Evolutionary conservation across 345 rosid species (phyloP).

Genomic region (Cardiospermum halicacabum): DNA sequence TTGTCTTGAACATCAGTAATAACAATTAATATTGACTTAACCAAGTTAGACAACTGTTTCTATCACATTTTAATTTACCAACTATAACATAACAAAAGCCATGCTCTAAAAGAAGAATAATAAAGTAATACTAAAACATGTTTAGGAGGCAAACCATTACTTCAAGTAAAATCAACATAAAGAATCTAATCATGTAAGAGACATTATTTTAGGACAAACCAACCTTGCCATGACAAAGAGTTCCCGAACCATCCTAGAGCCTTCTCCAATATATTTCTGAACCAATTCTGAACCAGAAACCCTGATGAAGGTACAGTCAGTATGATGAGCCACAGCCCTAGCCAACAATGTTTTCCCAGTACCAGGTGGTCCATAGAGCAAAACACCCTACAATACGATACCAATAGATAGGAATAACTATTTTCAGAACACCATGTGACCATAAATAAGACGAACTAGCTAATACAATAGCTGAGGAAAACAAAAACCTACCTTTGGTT

Average conservation of each 20-base stretch:
- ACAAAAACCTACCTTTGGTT: slow-evolving; percentile 80
- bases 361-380: slow-evolving; percentile 98
- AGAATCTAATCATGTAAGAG: not conserved
- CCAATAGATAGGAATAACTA: slow-evolving; percentile 3
- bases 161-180: not conserved
- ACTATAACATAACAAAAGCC: not conserved
- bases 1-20: too few species aligned
- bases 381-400: slow-evolving; percentile 60
- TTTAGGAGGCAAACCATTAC: not conserved
- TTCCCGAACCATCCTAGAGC: slow-evolving; percentile 98
- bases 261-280: slow-evolving; percentile 98
- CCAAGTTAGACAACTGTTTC: not conserved
- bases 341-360: slow-evolving; percentile 97
- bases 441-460: not conserved
- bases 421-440: not conserved
- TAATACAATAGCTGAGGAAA: not conserved
- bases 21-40: not conserved
- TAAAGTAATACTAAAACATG: not conserved
- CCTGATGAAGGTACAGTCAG: slow-evolving; percentile 99
- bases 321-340: slow-evolving; percentile 99
- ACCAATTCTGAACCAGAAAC: slow-evolving; percentile 98
- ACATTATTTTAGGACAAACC: slow-evolving; percentile 12
- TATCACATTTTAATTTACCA: not conserved
- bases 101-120: not conserved
- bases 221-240: slow-evolving; percentile 99